phyloP scores from a whole-genome alignment of 164 flowering plant species.

The Nelumbo lutea region DNA sequence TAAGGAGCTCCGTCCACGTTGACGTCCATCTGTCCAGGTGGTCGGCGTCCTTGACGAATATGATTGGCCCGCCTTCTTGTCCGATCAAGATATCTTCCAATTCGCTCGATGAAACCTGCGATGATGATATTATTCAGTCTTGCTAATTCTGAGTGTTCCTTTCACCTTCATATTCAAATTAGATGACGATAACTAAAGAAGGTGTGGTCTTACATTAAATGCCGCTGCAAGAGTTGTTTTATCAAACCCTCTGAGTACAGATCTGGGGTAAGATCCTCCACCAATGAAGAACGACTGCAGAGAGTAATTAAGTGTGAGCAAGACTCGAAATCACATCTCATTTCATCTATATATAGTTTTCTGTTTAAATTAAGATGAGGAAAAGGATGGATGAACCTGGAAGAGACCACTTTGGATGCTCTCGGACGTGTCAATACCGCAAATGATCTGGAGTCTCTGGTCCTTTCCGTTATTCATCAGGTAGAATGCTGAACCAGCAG shows the following conservation, averaged over 20 bases:
- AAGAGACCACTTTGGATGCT: conserved; percentile 22
- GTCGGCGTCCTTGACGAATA: conserved; percentile 30
- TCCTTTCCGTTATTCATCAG: conserved; percentile 49
- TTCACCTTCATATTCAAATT: no score
- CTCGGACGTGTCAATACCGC: conserved; percentile 53
- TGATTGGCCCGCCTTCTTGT: conserved; percentile 54
- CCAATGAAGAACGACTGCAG: conserved; percentile 83
- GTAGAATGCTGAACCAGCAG: conserved; percentile 60
- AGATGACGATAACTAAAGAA: no score
- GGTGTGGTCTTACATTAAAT: conserved; percentile 57
- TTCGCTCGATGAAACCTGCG: conserved; percentile 47
- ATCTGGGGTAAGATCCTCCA: conserved; percentile 64
- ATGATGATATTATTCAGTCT: not conserved
- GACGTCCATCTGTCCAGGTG: conserved; percentile 38
- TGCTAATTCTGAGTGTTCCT: not conserved
- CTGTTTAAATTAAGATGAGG: no score
- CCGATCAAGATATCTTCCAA: conserved; percentile 37
- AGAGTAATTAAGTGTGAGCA: not conserved
- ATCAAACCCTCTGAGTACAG: conserved; percentile 75
- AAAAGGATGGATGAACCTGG: not conserved
- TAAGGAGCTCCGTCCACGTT: conserved; percentile 63
- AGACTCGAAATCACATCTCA: no score
- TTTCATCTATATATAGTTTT: no score
- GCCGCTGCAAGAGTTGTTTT: conserved; percentile 49
- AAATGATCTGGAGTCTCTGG: conserved; percentile 48